A percentile compares a stretch with the other conserved stretches of the same genome.
phyloP scores from a whole-genome alignment of 306 rosid species.

The Quercus alba region DNA sequence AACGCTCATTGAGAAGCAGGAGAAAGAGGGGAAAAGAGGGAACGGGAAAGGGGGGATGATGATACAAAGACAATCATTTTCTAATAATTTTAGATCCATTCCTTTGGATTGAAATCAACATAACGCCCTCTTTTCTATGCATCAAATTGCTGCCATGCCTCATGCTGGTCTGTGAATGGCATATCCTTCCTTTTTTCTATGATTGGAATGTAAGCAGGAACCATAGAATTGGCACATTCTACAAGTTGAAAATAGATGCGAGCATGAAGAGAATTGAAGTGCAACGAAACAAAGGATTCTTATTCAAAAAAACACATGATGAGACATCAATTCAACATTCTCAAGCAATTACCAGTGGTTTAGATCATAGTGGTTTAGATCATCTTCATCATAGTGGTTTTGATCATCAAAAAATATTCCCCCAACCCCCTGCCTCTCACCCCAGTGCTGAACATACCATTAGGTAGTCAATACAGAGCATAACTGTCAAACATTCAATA shows the following conservation, averaged over 20 bases:
- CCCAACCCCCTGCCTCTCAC: slow-evolving; percentile 92
- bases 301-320: not conserved
- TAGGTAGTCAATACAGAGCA: slow-evolving; percentile 2
- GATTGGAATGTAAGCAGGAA: slow-evolving; percentile 87
- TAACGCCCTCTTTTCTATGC: slow-evolving; percentile 74
- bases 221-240: slow-evolving; percentile 93
- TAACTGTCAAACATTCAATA: not conserved
- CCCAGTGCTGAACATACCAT: slow-evolving; percentile 67
- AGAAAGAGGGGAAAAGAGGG: not conserved
- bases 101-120: slow-evolving; percentile 92
- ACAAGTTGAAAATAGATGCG: slow-evolving; percentile 22
- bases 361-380: slow-evolving; percentile 93
- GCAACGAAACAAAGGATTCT: not conserved
- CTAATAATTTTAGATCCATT: slow-evolving; percentile 55
- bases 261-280: slow-evolving; percentile 16
- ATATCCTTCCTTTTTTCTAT: slow-evolving; percentile 85
- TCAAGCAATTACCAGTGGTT: slow-evolving; percentile 58
- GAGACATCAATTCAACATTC: slow-evolving; percentile 13
- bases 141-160: slow-evolving; percentile 81
- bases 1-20: not conserved
- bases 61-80: not conserved
- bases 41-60: not conserved
- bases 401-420: slow-evolving; percentile 96
- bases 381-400: slow-evolving; percentile 92
- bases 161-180: slow-evolving; percentile 72